Evolutionary conservation across 2,329 filamentous ascomycete species (phyloP), one percentile per base, ranked within the genome.

Genomic region (Fusarium mexicanum): DNA sequence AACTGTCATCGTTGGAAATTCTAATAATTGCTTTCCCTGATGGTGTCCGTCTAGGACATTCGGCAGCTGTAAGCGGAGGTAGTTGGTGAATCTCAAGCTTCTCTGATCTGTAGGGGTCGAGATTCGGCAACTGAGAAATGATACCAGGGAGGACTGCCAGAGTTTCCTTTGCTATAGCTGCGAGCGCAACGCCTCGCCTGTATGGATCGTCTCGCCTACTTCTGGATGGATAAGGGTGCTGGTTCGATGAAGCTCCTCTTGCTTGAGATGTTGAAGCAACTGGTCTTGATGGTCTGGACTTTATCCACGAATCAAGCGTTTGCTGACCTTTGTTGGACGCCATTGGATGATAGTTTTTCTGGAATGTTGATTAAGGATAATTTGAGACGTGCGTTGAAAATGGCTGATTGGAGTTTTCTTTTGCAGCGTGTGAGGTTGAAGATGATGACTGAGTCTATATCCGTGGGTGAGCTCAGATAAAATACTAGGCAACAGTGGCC

Each of bases 1-100:
- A 85, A 1, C 87, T 87, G 75, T 92, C 91, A 24, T 85, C 84
- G 74, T 90, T 86, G 63, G 90, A 75, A 43, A 92, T 86, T 33
- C 81, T 83, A 73, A 92, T 79, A 24, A 70, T 63, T 7, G 79
- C 66, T 53, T 77, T 83, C 17, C 76, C 73, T 1, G 78, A 76
- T 6, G 80, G 69, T 11, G 78, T 73, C 44, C 83, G 81, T 8
- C 74, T 77, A 2, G 89, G 88, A 67, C 86, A 88, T 48, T 83
- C 80, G 7, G 77, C 71, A 3, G 79, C 65, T 24, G 83, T 78
- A 18, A 91, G 83, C 1, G 77, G 78, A 10, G 83, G 81, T 5
- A 85, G 51, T 29, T 55, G 51, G 51, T 55, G 51, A 16, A 55
- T 55, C 35, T 55, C 51, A 40, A 85, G 67, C 75, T 80, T 72